Evolutionary conservation across 331 rosid genomes (phyloP).

Genomic region (Rhamnella rubrinervis): DNA sequence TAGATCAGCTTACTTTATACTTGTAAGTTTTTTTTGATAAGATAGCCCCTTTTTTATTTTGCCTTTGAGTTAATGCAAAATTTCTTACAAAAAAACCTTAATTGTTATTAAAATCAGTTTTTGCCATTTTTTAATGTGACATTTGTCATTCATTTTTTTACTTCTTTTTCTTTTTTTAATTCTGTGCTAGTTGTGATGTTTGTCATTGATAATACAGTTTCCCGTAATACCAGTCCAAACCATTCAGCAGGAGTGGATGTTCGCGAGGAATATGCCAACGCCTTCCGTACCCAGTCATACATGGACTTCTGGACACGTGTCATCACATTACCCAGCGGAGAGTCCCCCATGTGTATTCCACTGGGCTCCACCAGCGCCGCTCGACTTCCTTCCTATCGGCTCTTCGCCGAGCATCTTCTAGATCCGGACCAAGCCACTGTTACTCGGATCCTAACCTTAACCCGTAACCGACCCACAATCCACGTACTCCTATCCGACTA

Average conservation of each 20-base stretch:
- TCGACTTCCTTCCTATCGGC: conserved; percentile 75
- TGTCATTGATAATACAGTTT: not conserved
- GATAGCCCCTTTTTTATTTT: no score
- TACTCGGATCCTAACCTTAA: conserved; percentile 25
- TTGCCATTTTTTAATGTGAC: no score
- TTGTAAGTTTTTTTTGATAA: no score
- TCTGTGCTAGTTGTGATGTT: not conserved
- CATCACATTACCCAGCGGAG: conserved; percentile 25
- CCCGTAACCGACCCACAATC: conserved; percentile 29
- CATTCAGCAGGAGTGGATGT: conserved; percentile 36
- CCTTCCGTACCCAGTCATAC: conserved; percentile 81
- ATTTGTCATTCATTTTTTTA: no score
- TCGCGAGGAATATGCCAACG: conserved; percentile 70
- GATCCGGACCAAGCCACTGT: conserved; percentile 62
- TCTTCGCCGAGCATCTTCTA: conserved; percentile 63
- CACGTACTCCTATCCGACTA: conserved; percentile 47
- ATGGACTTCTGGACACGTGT: conserved; percentile 78
- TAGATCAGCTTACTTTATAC: no score
- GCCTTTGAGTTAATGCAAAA: no score
- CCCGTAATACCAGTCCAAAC: conserved; percentile 2
- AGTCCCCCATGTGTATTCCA: conserved; percentile 21
- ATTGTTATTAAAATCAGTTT: no score
- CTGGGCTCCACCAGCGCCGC: conserved; percentile 48
- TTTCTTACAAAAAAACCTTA: no score
- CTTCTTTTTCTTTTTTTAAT: no score